Percentiles rank a stretch among this genome's conserved stretches.
Evolutionary conservation across 495 filamentous ascomycete species (phyloP).

Genomic region (Xylaria grammica): DNA sequence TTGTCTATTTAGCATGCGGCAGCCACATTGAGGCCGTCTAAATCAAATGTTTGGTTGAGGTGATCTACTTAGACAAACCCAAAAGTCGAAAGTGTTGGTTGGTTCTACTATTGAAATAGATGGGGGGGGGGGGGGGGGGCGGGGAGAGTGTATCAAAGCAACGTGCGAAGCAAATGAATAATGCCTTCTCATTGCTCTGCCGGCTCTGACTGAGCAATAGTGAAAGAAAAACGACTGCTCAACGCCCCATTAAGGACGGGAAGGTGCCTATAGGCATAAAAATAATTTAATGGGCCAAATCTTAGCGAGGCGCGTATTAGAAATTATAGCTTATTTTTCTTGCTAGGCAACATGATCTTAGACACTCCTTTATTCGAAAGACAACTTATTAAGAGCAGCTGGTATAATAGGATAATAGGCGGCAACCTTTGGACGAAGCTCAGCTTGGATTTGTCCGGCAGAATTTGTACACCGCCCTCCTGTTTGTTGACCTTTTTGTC

Average conservation of each 20-base stretch:
- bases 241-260: not conserved
- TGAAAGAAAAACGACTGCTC: slow-evolving; percentile 4
- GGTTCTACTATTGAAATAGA: not conserved
- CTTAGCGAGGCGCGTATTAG: not conserved
- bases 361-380: too few species aligned
- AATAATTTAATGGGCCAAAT: slow-evolving; percentile 1
- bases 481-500: slow-evolving; percentile 19
- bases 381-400: too few species aligned
- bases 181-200: not conserved
- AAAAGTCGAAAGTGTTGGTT: not conserved
- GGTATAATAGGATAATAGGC: not conserved
- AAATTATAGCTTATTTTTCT: not conserved
- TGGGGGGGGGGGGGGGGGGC: too few species aligned
- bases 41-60: not conserved
- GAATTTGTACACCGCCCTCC: slow-evolving; percentile 19
- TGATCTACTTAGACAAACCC: not conserved
- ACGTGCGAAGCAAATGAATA: not conserved
- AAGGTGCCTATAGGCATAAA: too few species aligned
- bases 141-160: not conserved
- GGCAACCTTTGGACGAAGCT: not conserved
- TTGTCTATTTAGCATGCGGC: not conserved
- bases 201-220: not conserved
- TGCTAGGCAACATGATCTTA: too few species aligned
- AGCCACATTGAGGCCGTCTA: not conserved
- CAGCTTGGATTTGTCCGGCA: slow-evolving; percentile 16